These are phyloP conservation scores for Lachnellula subtilissima DNA, from an alignment of 2,329 filamentous ascomycete genomes.

Conservation along the genomic window DNA sequence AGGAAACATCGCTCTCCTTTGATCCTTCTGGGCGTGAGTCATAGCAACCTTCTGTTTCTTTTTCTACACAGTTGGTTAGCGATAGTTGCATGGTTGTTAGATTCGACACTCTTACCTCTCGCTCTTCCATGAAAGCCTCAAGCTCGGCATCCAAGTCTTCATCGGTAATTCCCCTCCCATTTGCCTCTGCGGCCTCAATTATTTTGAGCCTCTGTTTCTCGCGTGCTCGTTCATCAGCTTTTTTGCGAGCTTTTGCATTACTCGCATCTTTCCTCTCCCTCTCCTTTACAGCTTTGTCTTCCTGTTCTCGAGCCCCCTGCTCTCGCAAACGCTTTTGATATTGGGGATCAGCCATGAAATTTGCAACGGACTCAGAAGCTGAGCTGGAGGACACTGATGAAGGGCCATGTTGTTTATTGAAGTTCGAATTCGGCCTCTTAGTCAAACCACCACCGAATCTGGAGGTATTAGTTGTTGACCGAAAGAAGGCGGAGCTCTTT, in stretches of 20 bases:
- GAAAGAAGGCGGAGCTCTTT: too few species aligned
- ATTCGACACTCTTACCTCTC: conserved; percentile 10
- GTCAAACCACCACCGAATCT: not conserved
- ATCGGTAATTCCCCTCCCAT: conserved; percentile 5
- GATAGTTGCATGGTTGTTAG: not conserved
- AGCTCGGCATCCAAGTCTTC: conserved; percentile 9
- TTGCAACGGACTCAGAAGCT: not conserved
- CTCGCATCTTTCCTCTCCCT: not conserved
- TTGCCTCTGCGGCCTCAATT: conserved; percentile 5
- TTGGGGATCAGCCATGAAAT: not conserved
- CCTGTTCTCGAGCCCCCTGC: not conserved
- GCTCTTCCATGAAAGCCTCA: conserved; percentile 14
- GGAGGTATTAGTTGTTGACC: not conserved
- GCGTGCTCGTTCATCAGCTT: not conserved
- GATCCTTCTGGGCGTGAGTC: not conserved
- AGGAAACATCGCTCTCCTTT: not conserved
- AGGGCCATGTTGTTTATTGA: not conserved
- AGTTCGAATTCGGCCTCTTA: not conserved
- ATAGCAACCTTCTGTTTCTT: not conserved
- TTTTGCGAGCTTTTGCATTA: not conserved
- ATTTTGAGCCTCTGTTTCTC: conserved; percentile 4
- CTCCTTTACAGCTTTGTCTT: not conserved
- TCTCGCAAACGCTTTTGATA: not conserved
- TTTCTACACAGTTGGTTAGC: not conserved
- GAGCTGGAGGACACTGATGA: not conserved